phyloP scores from a whole-genome alignment of 1,139 yeast species.

The Meyerozyma carpophila region DNA sequence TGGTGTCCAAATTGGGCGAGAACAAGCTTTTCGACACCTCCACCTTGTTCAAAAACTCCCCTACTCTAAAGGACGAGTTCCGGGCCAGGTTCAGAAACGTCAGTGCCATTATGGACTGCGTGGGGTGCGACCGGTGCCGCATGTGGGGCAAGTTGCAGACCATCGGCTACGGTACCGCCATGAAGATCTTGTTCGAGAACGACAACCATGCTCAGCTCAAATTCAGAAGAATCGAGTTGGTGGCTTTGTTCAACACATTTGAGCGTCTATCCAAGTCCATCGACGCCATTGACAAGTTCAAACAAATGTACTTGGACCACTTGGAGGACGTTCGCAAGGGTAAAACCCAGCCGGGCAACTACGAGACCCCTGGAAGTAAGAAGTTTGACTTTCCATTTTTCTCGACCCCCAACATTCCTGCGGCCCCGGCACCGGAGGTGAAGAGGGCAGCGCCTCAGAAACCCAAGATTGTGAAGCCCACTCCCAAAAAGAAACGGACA shows the following conservation, averaged over 20 bases:
- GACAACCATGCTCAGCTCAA: conserved; percentile 46
- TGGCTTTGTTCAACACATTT: conserved; percentile 86
- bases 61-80: conserved; percentile 71
- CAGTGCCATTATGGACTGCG: conserved; percentile 94
- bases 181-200: conserved; percentile 77
- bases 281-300: conserved; percentile 68
- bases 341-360: conserved; percentile 37
- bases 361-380: conserved; percentile 22
- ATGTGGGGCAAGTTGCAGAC: conserved; percentile 98
- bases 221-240: conserved; percentile 79
- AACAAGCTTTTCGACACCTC: conserved; percentile 41
- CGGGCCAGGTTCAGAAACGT: conserved; percentile 82
- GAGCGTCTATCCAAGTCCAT: conserved; percentile 86
- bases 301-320: conserved; percentile 44
- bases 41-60: conserved; percentile 44
- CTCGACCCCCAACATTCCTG: conserved; percentile 7
- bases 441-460: neutral
- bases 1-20: conserved; percentile 22
- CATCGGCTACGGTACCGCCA: conserved; percentile 94
- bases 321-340: conserved; percentile 39
- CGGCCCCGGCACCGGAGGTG: neutral
- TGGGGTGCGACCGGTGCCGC: conserved; percentile 95
- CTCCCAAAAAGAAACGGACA: conserved; percentile 14
- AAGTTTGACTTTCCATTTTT: conserved; percentile 42
- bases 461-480: conserved; percentile 2